Base-by-base conservation (phyloP, 768 basidiomycete species). In the Polyporus arcularius region DNA sequence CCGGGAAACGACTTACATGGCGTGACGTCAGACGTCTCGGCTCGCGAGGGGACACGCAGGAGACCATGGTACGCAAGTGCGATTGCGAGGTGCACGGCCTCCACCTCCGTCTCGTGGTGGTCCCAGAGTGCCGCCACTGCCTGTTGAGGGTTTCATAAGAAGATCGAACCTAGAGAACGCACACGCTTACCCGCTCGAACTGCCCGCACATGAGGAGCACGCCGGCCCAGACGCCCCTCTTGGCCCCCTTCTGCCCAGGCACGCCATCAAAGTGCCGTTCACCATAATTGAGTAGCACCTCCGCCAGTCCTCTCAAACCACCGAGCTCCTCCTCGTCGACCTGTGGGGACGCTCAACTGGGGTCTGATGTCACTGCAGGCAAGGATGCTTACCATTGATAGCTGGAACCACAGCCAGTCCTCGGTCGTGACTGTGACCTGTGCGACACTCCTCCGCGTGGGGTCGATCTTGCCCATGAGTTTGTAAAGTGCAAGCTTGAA, bases 381-480 rank as follows among this genome's bases (percentile, higher is more conserved):
- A 45, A n/a, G 8, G n/a, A 40, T 26, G 18, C 46, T 32, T 50
- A 87, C 91, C 85, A 98, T 90, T 1, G 88, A 82, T 14, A 98
- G 82, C 76, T 99, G 96, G 79, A 96, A 88, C 96, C 96, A 99
- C 39, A 98, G 79, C 96, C 96, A 99, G 73, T 99, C 97, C 72
- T 98, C 97, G 2, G 93, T 95, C 1, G 95, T 96, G 10, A 84
- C 83, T 0, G 95, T 98, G 4, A 98, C 94, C 42, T 87, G 85
- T 5, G 86, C 83, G 2, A 96, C 87, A 67, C 85, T 89, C 50
- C 94, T 82, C 57, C 91, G 81, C 4, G 83, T 75, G 1, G 94
- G 86, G 66, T 99, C 97, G 54, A 96, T 83, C 67, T 91, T 91
- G 46, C 94, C 96, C 80, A 98, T 90, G 39, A 99, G 79, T 73